A percentile compares a stretch with the other conserved stretches of the same genome.
Conservation (phyloP, 345 rosid species). For the Citrus medica region DNA sequence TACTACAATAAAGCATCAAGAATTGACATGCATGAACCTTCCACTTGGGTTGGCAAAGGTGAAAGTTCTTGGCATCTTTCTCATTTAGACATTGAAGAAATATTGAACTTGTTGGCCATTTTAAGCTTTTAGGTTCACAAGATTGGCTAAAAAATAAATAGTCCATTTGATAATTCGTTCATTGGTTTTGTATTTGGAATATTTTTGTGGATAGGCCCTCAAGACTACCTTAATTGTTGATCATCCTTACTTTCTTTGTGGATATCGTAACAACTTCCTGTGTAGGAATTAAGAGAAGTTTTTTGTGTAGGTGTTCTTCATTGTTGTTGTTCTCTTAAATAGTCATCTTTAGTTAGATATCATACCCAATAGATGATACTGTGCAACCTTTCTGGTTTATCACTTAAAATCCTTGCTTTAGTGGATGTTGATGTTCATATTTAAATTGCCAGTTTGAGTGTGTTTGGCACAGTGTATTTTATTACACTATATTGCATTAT, state of each 20-base stretch:
- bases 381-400: not conserved
- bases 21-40: slow-evolving; percentile 97
- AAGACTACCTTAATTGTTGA: not conserved
- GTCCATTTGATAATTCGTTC: not conserved
- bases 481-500: no score
- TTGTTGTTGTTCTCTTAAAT: not conserved
- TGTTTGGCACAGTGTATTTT: no score
- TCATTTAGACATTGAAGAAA: not conserved
- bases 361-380: not conserved
- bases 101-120: not conserved
- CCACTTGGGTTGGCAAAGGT: slow-evolving; percentile 99
- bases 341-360: not conserved
- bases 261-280: not conserved
- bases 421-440: not conserved
- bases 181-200: not conserved
- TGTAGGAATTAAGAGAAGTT: not conserved
- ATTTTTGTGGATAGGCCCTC: slow-evolving; percentile 6
- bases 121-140: not conserved
- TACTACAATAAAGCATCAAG: slow-evolving; percentile 90
- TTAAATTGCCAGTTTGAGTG: not conserved
- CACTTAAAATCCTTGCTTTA: not conserved
- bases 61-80: not conserved
- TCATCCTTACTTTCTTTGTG: not conserved
- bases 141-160: not conserved
- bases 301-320: not conserved